Conservation (phyloP, 202 grass and related monocot genomes). For the Schoenoplectus triqueter region DNA sequence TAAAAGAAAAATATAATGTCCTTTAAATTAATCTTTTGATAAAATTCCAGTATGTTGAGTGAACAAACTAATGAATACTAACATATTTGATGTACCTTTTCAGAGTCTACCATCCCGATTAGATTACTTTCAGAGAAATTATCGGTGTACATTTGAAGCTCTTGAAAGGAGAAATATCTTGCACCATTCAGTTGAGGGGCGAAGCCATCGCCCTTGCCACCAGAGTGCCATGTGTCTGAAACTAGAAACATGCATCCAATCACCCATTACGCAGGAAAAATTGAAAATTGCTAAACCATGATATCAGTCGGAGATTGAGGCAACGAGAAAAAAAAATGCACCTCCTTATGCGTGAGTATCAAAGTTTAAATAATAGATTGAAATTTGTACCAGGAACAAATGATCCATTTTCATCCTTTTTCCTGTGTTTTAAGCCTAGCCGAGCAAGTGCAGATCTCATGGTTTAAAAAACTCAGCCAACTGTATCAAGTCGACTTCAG, state of each 20-base stretch:
- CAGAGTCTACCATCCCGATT: conserved; percentile 69
- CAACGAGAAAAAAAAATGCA: too few relatives aligned
- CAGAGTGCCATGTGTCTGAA: conserved; percentile 55
- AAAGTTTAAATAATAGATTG: background rate
- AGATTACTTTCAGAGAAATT: conserved; percentile 63
- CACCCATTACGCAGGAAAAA: background rate
- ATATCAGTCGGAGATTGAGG: too few relatives aligned
- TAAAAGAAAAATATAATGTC: background rate
- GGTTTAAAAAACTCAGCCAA: background rate
- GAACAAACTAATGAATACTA: background rate
- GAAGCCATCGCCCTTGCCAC: conserved; percentile 55
- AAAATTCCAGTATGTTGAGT: background rate
- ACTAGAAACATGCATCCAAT: background rate
- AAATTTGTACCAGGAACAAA: conserved; percentile 46
- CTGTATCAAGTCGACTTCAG: background rate
- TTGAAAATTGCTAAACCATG: background rate
- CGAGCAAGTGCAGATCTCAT: conserved; percentile 39
- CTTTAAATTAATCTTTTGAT: background rate
- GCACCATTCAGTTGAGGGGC: conserved; percentile 81
- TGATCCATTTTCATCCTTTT: conserved; percentile 20
- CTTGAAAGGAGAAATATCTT: conserved; percentile 68
- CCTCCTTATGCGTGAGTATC: background rate
- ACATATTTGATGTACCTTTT: conserved; percentile 48
- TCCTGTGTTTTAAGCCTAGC: conserved; percentile 53
- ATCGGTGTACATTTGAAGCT: conserved; percentile 62